Evolutionary conservation across 2,329 filamentous ascomycete species (phyloP), one percentile per base, ranked within the genome.

Genomic region (Chaetomium sp.): DNA sequence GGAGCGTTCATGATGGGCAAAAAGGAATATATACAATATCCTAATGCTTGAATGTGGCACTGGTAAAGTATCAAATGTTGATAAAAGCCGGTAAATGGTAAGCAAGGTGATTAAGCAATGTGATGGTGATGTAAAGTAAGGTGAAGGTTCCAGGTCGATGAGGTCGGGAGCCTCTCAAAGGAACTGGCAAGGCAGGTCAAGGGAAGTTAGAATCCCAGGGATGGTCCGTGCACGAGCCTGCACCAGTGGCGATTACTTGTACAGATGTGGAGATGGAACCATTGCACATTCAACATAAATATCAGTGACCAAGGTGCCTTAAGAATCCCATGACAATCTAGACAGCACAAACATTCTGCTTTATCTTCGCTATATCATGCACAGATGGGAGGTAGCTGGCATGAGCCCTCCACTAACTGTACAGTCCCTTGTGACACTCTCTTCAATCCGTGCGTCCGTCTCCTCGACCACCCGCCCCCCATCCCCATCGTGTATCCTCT

Each of bases 1-100:
- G 71, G 71, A 23, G 71, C 71, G 66, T 72, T 72, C 71, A 72
- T 72, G 2, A 5, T 68, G 47, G 35, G 9, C 58, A 31, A 33
- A 42, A 42, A 42, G 9, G 49, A 31, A 35, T 10, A 50, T 47
- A 38, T 7, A 49, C 3, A 16, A 25, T 59, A 50, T 21, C 4
- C 47, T 58, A 35, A 51, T 54, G 13, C 19, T 31, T 21, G 33
- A 23, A 19, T 6, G n/a, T 42, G 38, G n/a, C 16, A 7, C 16
- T n/a, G 16, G 16, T 7, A 42, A 16, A 42, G 5, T 42, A 42
- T 19, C 5, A 6, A 42, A 2, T 42, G 38, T 3, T 7, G 16
- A 42, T 3, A 42, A 42, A 16, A n/a, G n/a, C n/a, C 16, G 7
- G 38, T 3, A 27, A 33, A 55, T 16, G 33, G 12, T 27, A 12